Evolutionary conservation across 2,329 filamentous ascomycete genomes (phyloP), one percentile per base, ranked within the genome.

Genomic region (Beauveria caledonica): DNA sequence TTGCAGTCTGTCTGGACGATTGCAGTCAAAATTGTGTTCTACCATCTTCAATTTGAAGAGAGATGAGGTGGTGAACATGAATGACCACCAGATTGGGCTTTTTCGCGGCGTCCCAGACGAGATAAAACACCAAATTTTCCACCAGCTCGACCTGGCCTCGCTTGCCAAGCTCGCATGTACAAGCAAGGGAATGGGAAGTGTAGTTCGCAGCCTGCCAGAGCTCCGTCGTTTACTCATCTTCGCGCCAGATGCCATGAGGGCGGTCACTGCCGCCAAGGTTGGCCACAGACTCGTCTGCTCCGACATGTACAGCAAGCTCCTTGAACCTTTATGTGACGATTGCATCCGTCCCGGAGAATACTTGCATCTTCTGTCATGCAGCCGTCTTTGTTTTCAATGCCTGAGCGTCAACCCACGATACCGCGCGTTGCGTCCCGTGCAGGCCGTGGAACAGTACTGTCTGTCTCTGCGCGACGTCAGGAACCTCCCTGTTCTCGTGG

Each of bases 11-110:
- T 52, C 50, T 23, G 29, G 11, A 13, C 29, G 50, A 9, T 3
- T 52, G 10, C 2, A 19, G 7, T 0, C 27, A 0, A 19, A 19
- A 2, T 15, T 1, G 3, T 1, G 15, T 8, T 13, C 13, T n/a
- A 5, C 23, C 3, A 21, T 21, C 8, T 29, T 54, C 17, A n/a
- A n/a, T n/a, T n/a, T n/a, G n/a, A n/a, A n/a, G n/a, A n/a, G n/a
- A n/a, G n/a, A n/a, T n/a, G n/a, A n/a, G n/a, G n/a, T n/a, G n/a
- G n/a, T n/a, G n/a, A n/a, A n/a, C n/a, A n/a, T n/a, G n/a, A n/a
- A n/a, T n/a, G n/a, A n/a, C n/a, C n/a, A n/a, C n/a, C n/a, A n/a
- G n/a, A n/a, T n/a, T 1, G 21, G 36, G 8, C 13, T 5, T 5
- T 27, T 54, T 13, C 17, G 15, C 21, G 8, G 15, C 39, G 1